Conservation (phyloP, 306 rosid species). For the Urtica urens region DNA sequence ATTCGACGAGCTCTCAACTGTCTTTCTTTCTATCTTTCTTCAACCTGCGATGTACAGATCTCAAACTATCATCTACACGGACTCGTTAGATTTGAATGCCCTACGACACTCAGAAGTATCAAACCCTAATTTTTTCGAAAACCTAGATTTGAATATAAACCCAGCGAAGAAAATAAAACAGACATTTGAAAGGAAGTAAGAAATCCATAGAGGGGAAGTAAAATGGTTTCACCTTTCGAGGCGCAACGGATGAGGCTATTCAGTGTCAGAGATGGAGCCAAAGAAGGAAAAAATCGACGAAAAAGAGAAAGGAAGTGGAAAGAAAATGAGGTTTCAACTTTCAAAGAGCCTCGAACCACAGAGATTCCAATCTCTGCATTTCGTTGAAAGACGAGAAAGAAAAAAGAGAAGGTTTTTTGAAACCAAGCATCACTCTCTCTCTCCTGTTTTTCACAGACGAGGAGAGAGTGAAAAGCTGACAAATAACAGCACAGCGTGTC, state of each 20-base stretch:
- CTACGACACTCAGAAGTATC: slow-evolving; percentile 18
- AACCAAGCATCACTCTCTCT: slow-evolving; percentile 17
- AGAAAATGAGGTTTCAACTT: slow-evolving; percentile 25
- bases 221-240: slow-evolving; percentile 26
- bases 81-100: slow-evolving; percentile 14
- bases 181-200: slow-evolving; percentile 16
- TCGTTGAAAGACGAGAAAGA: not conserved
- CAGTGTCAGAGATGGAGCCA: too few species aligned
- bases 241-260: slow-evolving; percentile 43
- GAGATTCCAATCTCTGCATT: slow-evolving; percentile 40
- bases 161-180: slow-evolving; percentile 16
- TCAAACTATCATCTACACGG: slow-evolving; percentile 23
- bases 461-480: slow-evolving; percentile 39
- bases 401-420: slow-evolving; percentile 3
- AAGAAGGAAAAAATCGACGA: slow-evolving; percentile 2
- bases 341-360: slow-evolving; percentile 31
- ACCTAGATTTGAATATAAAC: slow-evolving; percentile 21
- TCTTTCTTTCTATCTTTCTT: too few species aligned
- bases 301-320: not conserved
- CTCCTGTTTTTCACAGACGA: slow-evolving; percentile 16
- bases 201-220: not conserved
- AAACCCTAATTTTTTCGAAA: slow-evolving; percentile 18
- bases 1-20: slow-evolving; percentile 18
- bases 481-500: slow-evolving; percentile 20
- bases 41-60: slow-evolving; percentile 37